These are phyloP conservation scores for Veloboletus limbatus DNA, from an alignment of 1,284 basidiomycete genomes.

Conservation along the genomic window DNA sequence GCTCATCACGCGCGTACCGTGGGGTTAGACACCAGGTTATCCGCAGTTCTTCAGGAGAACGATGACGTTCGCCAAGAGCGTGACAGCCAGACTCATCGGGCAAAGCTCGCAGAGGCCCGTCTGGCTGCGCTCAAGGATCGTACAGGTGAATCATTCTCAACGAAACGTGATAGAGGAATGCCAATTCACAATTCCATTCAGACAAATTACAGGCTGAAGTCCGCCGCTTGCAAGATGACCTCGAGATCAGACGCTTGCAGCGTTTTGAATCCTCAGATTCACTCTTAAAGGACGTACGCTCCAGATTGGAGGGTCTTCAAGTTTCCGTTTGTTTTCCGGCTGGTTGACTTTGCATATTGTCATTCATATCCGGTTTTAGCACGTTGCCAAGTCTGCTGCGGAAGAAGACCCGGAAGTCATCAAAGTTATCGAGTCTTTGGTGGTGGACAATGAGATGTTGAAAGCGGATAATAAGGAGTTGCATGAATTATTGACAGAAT, in stretches of 20 bases:
- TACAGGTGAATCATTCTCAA: constrained; percentile 46
- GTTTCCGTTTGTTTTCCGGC: constrained; percentile 44
- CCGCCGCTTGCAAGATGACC: constrained; percentile 55
- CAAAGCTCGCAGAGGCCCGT: constrained; percentile 68
- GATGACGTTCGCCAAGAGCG: constrained; percentile 87
- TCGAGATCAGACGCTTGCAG: constrained; percentile 65
- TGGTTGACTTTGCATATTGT: background rate
- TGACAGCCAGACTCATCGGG: constrained; percentile 68
- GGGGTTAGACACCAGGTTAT: constrained; percentile 69
- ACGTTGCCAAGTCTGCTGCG: constrained; percentile 42
- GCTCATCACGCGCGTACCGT: constrained; percentile 66
- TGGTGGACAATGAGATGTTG: constrained; percentile 78
- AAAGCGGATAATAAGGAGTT: constrained; percentile 81
- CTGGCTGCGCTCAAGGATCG: constrained; percentile 60
- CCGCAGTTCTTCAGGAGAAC: constrained; percentile 60
- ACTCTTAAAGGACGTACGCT: constrained; percentile 69
- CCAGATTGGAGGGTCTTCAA: constrained; percentile 63
- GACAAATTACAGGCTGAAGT: constrained; percentile 76
- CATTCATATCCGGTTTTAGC: constrained; percentile 31
- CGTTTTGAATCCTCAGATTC: constrained; percentile 72
- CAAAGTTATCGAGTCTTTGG: constrained; percentile 74
- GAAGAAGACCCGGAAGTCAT: constrained; percentile 58
- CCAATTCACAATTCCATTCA: constrained; percentile 30
- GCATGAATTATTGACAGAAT: constrained; percentile 65
- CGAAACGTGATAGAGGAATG: background rate